Conservation (phyloP, 192 early-diverging fungal genomes). For the Coemansia sp. region DNA sequence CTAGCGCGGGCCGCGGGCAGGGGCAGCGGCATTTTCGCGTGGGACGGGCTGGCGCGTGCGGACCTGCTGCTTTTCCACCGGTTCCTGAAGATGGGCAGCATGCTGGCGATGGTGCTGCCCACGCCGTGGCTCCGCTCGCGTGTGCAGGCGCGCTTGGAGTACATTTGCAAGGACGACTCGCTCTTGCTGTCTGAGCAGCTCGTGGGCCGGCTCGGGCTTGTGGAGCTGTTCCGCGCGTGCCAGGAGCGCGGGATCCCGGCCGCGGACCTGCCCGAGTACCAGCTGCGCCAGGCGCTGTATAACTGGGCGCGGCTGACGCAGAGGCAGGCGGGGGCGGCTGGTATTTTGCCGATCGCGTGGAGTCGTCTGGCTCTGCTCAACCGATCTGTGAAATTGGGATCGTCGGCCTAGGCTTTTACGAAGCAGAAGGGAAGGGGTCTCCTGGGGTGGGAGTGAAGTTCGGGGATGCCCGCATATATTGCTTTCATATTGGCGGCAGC, state of each 20-base stretch:
- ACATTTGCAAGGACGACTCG: slow-evolving; percentile 23
- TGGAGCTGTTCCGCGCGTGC: slow-evolving; percentile 40
- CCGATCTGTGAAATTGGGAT: slow-evolving; percentile 9
- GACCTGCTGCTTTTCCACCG: slow-evolving; percentile 22
- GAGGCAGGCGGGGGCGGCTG: not conserved
- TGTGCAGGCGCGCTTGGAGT: slow-evolving; percentile 21
- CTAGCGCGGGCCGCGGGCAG: not conserved
- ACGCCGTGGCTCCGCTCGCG: slow-evolving; percentile 8
- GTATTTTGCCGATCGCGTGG: slow-evolving; percentile 41
- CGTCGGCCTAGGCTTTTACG: too few relatives aligned
- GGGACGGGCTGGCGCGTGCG: slow-evolving; percentile 3
- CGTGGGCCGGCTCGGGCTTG: slow-evolving; percentile 19
- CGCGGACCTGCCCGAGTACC: slow-evolving; percentile 10
- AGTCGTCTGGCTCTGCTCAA: slow-evolving; percentile 36
- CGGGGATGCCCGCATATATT: too few relatives aligned
- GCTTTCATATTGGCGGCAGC: too few relatives aligned
- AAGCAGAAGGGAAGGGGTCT: too few relatives aligned
- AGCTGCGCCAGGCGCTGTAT: slow-evolving; percentile 22
- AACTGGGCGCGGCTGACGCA: slow-evolving; percentile 19
- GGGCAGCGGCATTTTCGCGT: slow-evolving; percentile 8
- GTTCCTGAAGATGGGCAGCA: slow-evolving; percentile 23
- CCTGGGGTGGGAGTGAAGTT: too few relatives aligned
- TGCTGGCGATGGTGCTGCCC: not conserved
- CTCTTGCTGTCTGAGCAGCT: slow-evolving; percentile 26
- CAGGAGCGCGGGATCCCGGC: slow-evolving; percentile 51